Percentiles rank a stretch among this genome's conserved stretches.
Evolutionary conservation across 1,284 basidiomycete species (phyloP).

Genomic region (Cutaneotrichosporon arboriforme): DNA sequence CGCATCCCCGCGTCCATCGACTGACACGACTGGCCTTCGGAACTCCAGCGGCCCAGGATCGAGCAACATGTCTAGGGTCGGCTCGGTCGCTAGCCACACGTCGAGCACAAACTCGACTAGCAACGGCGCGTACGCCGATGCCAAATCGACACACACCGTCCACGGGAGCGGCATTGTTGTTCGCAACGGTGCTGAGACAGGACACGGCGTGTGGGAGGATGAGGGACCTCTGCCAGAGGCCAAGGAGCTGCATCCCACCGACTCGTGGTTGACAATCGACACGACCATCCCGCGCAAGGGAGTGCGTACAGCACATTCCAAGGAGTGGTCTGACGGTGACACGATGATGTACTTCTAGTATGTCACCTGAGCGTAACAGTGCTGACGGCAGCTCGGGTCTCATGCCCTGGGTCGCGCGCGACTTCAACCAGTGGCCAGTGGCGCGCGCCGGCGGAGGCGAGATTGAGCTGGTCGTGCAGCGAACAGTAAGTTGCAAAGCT

Average conservation of each 20-base stretch:
- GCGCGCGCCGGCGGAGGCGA: conserved; percentile 71
- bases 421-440: conserved; percentile 82
- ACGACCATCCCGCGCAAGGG: not conserved
- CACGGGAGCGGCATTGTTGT: too few species aligned
- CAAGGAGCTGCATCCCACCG: conserved; percentile 33
- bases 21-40: not conserved
- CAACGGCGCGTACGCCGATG: too few species aligned
- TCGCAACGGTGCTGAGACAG: too few species aligned
- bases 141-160: too few species aligned
- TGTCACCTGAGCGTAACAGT: not conserved
- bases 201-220: not conserved
- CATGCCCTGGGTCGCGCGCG: conserved; percentile 55
- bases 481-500: conserved; percentile 49
- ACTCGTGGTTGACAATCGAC: conserved; percentile 41
- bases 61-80: too few species aligned
- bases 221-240: conserved; percentile 25
- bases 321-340: conserved; percentile 61
- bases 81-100: too few species aligned
- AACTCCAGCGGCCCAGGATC: too few species aligned
- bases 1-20: not conserved
- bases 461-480: conserved; percentile 71
- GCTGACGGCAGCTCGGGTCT: conserved; percentile 36
- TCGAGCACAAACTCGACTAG: too few species aligned
- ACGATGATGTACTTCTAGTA: conserved; percentile 63
- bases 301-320: not conserved